Evolutionary conservation across 768 basidiomycete genomes (phyloP), one percentile per base, ranked within the genome.

Genomic region (Chiua virens): DNA sequence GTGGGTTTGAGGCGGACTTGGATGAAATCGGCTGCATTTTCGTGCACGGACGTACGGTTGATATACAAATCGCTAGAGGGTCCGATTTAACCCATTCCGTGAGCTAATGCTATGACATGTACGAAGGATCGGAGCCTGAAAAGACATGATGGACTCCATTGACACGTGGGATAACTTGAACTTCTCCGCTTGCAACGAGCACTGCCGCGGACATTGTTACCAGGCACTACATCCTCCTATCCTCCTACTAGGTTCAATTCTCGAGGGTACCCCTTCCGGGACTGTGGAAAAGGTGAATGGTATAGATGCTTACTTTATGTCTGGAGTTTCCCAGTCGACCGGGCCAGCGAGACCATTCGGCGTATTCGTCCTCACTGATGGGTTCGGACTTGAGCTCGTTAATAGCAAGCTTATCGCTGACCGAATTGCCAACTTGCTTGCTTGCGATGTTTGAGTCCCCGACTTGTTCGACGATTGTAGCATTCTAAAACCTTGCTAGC

Each of bases 391-490:
- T 6, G 68, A 72, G 5, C 60, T 84, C 15, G 55, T 72, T 32
- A 84, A 85, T 55, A 72, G 67, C 54, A 82, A 80, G 57, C 72
- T 87, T 50, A 68, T 85, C 6, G 82, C 83, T 2, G 83, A 86
- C 63, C 67, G 71, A 23, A 60, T 83, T 21, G 73, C 82, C 8
- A 66, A 74, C 49, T 57, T 66, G 17, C 58, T 85, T 25, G 66
- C 71, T 17, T 80, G 82, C 54, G 84, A 86, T 56, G 82, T 84
- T 17, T 86, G 80, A 78, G 72, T 82, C 17, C 84, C 83, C 9
- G 82, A 86, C 65, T 63, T 81, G 42, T 86, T 84, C 56, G 62
- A 71, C 53, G 84, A 83, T 79, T 47, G 41, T 69, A 59, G 32
- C 47, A 17, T 42, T 30, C 4, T 36, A 18, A 15, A 36, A 14